Evolutionary conservation across 1,284 basidiomycete species (phyloP), one percentile per base, ranked within the genome.

Genomic region (Cutaneotrichosporon sp.): DNA sequence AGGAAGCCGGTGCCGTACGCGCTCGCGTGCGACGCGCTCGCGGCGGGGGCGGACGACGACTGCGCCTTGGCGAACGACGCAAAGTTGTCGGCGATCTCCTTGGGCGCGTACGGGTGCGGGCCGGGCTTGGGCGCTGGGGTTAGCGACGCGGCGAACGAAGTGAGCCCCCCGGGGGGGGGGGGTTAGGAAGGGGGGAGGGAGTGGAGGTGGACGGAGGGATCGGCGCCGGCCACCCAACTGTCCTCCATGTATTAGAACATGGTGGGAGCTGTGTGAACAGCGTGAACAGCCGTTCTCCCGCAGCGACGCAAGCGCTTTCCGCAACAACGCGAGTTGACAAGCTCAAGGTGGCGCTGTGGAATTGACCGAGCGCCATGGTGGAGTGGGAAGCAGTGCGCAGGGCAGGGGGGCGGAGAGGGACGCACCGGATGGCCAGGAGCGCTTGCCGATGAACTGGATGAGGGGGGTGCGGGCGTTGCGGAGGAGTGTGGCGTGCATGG

Each of bases 371-470:
- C 4, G 38, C 10, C 18, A n/a, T n/a, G n/a, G 38, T 18, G 38
- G 18, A 29, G 20, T 24, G 31, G 50, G n/a, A 18, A 34, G 50
- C 1, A 20, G 31, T 18, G 27, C 10, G 24, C 13, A 14, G 27
- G 31, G 25, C 27, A 18, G 18, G 46, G 50, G 13, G 50, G 20
- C 7, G 29, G 33, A 9, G 25, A n/a, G 9, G 9, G 29, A 75
- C 85, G 71, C 65, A 89, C 87, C 38, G 80, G 62, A 70, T 56
- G 51, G 83, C 78, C 27, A 87, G 83, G 81, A 75, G 27, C 89
- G 84, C 80, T 85, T 89, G 56, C 91, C 91, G 20, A 92, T 57
- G 76, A 93, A 93, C 71, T 84, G 85, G 64, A 93, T 93, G 75
- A 91, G 86, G 29, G 91, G 91, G 64, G 76, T 83, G 72, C 49